Percentiles rank a stretch among this genome's conserved stretches.
phyloP scores from a whole-genome alignment of 1,139 yeast species.

The Keqinozyma sinolaborantium region DNA sequence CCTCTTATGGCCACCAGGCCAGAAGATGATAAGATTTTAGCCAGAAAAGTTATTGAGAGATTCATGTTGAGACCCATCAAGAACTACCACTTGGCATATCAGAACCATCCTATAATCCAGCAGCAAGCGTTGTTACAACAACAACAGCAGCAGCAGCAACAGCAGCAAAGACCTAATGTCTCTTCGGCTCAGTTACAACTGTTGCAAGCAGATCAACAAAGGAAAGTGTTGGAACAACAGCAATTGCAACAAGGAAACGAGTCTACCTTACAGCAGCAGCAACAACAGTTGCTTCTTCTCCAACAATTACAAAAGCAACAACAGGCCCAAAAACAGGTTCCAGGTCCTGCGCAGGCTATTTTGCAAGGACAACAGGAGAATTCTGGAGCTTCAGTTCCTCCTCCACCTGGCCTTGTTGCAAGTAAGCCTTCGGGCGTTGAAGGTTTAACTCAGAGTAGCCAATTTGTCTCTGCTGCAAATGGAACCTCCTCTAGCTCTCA shows the following conservation, averaged over 20 bases:
- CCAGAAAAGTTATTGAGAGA: conserved; percentile 42
- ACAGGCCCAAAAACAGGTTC: conserved; percentile 12
- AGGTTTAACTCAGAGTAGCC: neutral
- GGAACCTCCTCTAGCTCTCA: conserved; percentile 52
- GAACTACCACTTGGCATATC: conserved; percentile 47
- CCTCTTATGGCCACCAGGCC: conserved; percentile 16
- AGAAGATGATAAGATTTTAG: conserved; percentile 35
- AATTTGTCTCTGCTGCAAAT: conserved; percentile 9
- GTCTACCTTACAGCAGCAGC: conserved; percentile 10
- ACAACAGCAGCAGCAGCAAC: conserved; percentile 26
- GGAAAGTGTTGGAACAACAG: conserved; percentile 19
- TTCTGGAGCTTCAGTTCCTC: conserved; percentile 1
- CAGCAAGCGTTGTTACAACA: conserved; percentile 35
- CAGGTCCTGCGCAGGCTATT: conserved; percentile 5
- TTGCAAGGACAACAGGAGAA: conserved; percentile 10
- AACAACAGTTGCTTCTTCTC: conserved; percentile 14
- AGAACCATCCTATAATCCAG: conserved; percentile 43
- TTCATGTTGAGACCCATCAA: conserved; percentile 41
- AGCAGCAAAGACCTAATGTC: conserved; percentile 9
- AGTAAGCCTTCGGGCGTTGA: neutral
- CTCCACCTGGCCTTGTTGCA: neutral
- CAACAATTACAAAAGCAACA: conserved; percentile 16
- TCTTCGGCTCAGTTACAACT: conserved; percentile 14
- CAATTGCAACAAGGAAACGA: conserved; percentile 4
- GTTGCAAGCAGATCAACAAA: conserved; percentile 26